Evolutionary conservation across 2,329 filamentous ascomycete genomes (phyloP).

Genomic region (Ceratocystis smalleyi): DNA sequence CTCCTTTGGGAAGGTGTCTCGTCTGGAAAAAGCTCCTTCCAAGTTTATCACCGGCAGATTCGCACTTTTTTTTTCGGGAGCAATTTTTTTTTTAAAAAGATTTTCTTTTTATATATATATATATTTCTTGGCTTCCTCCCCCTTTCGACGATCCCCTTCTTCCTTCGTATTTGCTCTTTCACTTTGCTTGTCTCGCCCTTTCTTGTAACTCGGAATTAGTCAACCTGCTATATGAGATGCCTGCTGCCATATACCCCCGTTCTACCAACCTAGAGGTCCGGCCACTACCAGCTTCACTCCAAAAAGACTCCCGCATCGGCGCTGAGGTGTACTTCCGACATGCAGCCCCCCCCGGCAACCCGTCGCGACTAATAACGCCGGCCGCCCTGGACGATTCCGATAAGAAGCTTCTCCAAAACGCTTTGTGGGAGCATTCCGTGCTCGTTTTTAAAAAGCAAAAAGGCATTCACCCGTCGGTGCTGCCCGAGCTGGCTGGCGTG

Average conservation of each 20-base stretch:
- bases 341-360: not conserved
- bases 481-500: slow-evolving; percentile 11
- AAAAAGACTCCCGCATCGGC: slow-evolving; percentile 16
- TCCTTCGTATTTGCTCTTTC: not conserved
- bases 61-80: not conserved
- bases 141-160: not conserved
- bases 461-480: slow-evolving; percentile 11
- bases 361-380: not conserved
- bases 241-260: slow-evolving; percentile 6
- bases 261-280: slow-evolving; percentile 15
- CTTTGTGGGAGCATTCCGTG: slow-evolving; percentile 13
- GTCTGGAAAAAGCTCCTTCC: not conserved
- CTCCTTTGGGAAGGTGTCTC: not conserved
- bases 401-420: slow-evolving; percentile 8
- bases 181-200: not conserved
- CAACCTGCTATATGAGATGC: not conserved
- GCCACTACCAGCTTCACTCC: slow-evolving; percentile 3
- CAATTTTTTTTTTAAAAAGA: not conserved
- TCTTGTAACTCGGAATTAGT: not conserved
- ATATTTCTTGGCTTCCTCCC: too few relatives aligned
- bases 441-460: slow-evolving; percentile 15
- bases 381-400: slow-evolving; percentile 10
- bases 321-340: slow-evolving; percentile 10
- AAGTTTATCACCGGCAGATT: not conserved
- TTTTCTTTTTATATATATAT: not conserved